phyloP scores from a whole-genome alignment of 805 yeast species.

The Wickerhamiella azymoides region DNA sequence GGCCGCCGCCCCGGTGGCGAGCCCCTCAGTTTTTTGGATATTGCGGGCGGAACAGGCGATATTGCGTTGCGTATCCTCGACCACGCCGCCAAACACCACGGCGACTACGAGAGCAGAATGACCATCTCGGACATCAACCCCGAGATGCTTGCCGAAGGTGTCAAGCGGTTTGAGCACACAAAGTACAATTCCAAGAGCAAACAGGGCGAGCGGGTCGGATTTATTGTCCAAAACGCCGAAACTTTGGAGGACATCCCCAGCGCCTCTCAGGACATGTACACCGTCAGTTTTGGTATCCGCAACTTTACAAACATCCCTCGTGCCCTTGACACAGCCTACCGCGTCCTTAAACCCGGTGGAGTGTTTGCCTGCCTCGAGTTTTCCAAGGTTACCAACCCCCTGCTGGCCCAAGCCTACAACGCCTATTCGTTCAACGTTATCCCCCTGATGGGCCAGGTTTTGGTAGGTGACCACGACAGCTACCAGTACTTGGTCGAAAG shows the following conservation, averaged over 20 bases:
- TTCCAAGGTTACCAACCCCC: conserved; percentile 73
- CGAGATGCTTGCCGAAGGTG: conserved; percentile 91
- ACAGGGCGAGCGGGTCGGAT: conserved; percentile 59
- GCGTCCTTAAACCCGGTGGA: conserved; percentile 95
- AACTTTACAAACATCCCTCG: conserved; percentile 91
- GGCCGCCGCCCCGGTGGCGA: conserved; percentile 81
- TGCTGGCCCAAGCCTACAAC: conserved; percentile 64
- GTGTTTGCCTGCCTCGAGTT: conserved; percentile 93
- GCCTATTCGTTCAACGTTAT: conserved; percentile 77
- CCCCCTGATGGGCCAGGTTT: conserved; percentile 90
- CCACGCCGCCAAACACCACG: conserved; percentile 68
- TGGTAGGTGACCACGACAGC: conserved; percentile 91
- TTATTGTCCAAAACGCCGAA: conserved; percentile 89
- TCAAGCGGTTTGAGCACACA: conserved; percentile 45
- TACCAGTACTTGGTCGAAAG: conserved; percentile 94
- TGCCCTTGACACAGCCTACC: conserved; percentile 86
- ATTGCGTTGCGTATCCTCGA: conserved; percentile 91
- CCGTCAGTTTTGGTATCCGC: conserved; percentile 94
- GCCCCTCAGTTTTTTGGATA: conserved; percentile 82
- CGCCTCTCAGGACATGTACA: conserved; percentile 85
- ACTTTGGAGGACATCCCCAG: conserved; percentile 68
- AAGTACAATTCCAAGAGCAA: conserved; percentile 27
- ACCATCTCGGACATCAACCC: conserved; percentile 89
- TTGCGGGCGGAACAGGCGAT: conserved; percentile 98
- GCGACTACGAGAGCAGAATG: conserved; percentile 67